Conservation (phyloP, 2,329 filamentous ascomycete genomes). For the Clarireedia hainanense region DNA sequence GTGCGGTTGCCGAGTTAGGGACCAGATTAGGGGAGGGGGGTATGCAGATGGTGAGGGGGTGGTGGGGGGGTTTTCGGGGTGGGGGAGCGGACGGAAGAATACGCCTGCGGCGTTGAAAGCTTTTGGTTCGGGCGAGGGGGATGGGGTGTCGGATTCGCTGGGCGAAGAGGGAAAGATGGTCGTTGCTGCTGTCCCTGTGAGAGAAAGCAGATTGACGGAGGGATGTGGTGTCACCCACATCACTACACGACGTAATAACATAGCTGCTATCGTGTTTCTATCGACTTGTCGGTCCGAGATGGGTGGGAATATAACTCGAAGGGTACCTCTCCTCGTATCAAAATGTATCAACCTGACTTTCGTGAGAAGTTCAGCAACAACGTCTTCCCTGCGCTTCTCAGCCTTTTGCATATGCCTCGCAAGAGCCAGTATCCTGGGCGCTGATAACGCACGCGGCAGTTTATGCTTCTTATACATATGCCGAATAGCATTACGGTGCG, state of each 20-base stretch:
- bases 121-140: slow-evolving; percentile 17
- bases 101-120: background rate
- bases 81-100: slow-evolving; percentile 17
- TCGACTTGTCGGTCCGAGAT: background rate
- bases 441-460: slow-evolving; percentile 64
- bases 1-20: background rate
- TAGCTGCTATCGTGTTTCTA: slow-evolving; percentile 30
- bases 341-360: slow-evolving; percentile 33
- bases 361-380: slow-evolving; percentile 48
- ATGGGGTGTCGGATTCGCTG: background rate
- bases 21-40: slow-evolving; percentile 27
- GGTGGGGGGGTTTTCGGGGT: background rate
- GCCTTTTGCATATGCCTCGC: slow-evolving; percentile 42
- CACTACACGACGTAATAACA: slow-evolving; percentile 40
- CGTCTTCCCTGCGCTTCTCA: slow-evolving; percentile 35
- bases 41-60: background rate
- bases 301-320: slow-evolving; percentile 19
- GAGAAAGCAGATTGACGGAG: slow-evolving; percentile 36
- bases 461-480: slow-evolving; percentile 49
- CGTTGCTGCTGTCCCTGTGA: slow-evolving; percentile 5
- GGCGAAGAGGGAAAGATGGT: background rate
- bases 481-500: slow-evolving; percentile 73
- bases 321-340: slow-evolving; percentile 28
- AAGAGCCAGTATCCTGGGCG: slow-evolving; percentile 54
- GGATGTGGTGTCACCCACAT: slow-evolving; percentile 41